Percentiles rank a stretch among this genome's conserved stretches.
Conservation (phyloP, 305 asterid species). For the Solanum hybrid region DNA sequence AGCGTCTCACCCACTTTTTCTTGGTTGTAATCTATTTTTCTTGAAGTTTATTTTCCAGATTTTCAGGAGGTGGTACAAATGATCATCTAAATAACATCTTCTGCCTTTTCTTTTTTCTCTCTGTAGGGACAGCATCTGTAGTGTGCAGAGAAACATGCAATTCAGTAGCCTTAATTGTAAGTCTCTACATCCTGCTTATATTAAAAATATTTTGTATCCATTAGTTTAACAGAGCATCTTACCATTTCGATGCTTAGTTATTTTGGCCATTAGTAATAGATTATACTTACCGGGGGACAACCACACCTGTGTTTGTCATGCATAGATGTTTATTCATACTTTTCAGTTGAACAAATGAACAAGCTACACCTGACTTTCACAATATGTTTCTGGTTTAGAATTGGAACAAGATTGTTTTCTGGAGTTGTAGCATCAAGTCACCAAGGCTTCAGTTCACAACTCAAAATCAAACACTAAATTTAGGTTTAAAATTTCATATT, state of each 20-base stretch:
- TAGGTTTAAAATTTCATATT: neutral
- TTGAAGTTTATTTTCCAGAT: neutral
- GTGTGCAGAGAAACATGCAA: slow-evolving; percentile 77
- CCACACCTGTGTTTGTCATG: neutral
- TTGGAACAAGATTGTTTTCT: neutral
- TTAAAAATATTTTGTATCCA: neutral
- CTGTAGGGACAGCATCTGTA: slow-evolving; percentile 85
- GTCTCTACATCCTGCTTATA: slow-evolving; percentile 16
- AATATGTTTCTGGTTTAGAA: neutral
- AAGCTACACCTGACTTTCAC: neutral
- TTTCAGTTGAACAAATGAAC: neutral
- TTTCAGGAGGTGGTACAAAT: neutral
- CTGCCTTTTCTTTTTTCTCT: slow-evolving; percentile 7
- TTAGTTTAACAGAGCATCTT: neutral
- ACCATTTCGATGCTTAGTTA: neutral
- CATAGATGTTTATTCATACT: neutral
- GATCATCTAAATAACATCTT: neutral
- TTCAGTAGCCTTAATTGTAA: slow-evolving; percentile 69
- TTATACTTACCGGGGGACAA: neutral
- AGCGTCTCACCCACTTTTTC: neutral
- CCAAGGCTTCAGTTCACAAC: neutral
- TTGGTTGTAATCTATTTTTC: neutral
- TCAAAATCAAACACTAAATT: neutral
- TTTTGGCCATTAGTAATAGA: neutral
- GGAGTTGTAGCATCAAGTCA: neutral